Percentiles rank a stretch among this genome's conserved stretches.
phyloP scores from a whole-genome alignment of 2,329 filamentous ascomycete species.

The Ophioceras dolichostomum region DNA sequence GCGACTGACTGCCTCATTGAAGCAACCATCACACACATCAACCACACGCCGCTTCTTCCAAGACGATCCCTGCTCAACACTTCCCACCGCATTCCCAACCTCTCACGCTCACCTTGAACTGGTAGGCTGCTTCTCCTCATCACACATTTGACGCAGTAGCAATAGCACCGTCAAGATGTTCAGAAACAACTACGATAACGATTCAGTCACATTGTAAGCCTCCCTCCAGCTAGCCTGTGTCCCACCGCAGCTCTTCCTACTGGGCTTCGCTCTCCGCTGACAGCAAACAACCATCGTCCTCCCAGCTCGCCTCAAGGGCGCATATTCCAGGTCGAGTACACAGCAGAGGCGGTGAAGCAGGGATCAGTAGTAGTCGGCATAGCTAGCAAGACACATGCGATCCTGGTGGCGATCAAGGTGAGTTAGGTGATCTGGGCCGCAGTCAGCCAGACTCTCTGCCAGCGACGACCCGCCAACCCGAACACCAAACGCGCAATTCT shows the following conservation, averaged over 20 bases:
- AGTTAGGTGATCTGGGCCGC: constrained; percentile 9
- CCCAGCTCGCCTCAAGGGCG: constrained; percentile 91
- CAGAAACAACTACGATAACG: constrained; percentile 99
- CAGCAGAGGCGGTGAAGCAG: constrained; percentile 96
- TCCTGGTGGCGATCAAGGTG: constrained; percentile 94
- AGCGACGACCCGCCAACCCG: no score
- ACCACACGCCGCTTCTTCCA: background rate
- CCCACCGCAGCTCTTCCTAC: constrained; percentile 4
- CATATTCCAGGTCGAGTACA: constrained; percentile 99
- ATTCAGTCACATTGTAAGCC: constrained; percentile 95
- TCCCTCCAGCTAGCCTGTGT: constrained; percentile 1
- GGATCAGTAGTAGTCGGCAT: constrained; percentile 95
- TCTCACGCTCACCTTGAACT: background rate
- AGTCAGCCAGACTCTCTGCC: constrained; percentile 1
- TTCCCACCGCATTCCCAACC: background rate
- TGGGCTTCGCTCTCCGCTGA: constrained; percentile 15
- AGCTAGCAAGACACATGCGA: constrained; percentile 94
- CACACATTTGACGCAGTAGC: background rate
- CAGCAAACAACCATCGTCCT: no score
- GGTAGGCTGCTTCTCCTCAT: background rate
- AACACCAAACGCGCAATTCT: no score
- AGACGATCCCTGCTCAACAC: background rate
- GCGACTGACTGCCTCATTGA: background rate
- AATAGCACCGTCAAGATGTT: constrained; percentile 58
- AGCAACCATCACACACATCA: no score